Evolutionary conservation across 768 basidiomycete genomes (phyloP).

Genomic region (Pleurotus salmoneostramineus): DNA sequence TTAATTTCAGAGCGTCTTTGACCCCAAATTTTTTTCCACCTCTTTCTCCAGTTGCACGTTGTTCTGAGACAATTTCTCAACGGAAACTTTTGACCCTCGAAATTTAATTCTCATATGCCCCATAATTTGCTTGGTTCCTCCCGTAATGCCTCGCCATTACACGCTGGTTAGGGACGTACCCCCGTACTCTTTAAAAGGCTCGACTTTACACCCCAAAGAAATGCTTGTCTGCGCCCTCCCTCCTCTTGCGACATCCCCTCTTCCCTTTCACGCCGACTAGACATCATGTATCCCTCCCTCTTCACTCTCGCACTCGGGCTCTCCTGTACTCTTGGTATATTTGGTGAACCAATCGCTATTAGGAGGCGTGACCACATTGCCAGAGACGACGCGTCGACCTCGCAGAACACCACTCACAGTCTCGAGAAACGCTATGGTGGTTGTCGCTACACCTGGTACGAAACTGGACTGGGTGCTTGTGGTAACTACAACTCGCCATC

Average conservation of each 20-base stretch:
- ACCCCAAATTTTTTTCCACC: neutral
- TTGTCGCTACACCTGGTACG: slow-evolving; percentile 26
- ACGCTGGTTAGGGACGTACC: slow-evolving; percentile 3
- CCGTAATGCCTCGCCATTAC: neutral
- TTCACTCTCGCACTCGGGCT: neutral
- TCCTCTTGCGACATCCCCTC: neutral
- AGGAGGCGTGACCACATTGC: neutral
- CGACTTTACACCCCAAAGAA: neutral
- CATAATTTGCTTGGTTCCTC: neutral
- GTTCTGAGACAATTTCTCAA: neutral
- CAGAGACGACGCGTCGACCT: neutral
- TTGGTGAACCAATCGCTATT: slow-evolving; percentile 3
- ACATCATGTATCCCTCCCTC: neutral
- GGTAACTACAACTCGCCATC: slow-evolving; percentile 29
- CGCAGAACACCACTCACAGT: neutral
- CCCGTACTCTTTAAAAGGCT: neutral
- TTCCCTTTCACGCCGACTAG: neutral
- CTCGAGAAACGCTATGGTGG: slow-evolving; percentile 24
- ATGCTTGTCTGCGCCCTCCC: neutral
- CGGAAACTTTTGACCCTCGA: neutral
- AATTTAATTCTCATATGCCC: neutral
- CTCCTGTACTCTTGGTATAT: neutral
- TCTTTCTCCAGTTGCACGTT: slow-evolving; percentile 5
- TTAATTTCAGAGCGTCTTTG: neutral
- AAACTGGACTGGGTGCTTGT: slow-evolving; percentile 42